A percentile compares a stretch with the other conserved stretches of the same genome.
These are phyloP conservation scores for Talaromyces rugulosus DNA, from an alignment of 2,329 filamentous ascomycete genomes.

Conservation along the genomic window DNA sequence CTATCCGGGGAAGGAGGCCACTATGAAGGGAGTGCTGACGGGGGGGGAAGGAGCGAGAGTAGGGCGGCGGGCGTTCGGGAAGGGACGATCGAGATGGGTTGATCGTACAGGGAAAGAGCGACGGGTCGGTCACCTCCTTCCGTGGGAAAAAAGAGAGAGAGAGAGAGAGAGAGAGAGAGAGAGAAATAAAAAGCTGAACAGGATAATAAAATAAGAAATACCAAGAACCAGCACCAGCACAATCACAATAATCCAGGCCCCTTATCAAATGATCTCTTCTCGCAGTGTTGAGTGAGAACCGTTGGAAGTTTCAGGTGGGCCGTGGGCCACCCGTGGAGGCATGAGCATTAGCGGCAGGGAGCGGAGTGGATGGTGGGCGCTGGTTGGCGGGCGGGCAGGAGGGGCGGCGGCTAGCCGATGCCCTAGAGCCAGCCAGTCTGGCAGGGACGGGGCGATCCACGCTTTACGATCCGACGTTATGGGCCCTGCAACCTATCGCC, in stretches of 20 bases:
- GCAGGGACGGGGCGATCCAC: conserved; percentile 12
- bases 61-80: not conserved
- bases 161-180: not conserved
- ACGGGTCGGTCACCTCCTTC: not conserved
- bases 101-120: not conserved
- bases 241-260: not conserved
- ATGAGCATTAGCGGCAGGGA: not conserved
- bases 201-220: not conserved
- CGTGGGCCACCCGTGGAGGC: conserved; percentile 2
- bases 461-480: conserved; percentile 7
- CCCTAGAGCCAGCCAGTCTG: conserved; percentile 1
- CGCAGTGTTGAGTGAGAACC: not conserved
- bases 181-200: not conserved
- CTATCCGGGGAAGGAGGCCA: conserved; percentile 12
- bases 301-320: conserved; percentile 9
- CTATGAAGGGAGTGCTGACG: conserved; percentile 8
- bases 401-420: conserved; percentile 1
- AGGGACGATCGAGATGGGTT: not conserved
- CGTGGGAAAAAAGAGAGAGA: not conserved
- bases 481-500: not conserved
- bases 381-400: not conserved
- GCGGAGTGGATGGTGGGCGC: not conserved
- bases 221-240: not conserved
- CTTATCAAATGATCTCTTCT: not conserved
- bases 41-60: not conserved